phyloP scores from a whole-genome alignment of 805 yeast genomes.

The Ogataea nakhonphanomensis region DNA sequence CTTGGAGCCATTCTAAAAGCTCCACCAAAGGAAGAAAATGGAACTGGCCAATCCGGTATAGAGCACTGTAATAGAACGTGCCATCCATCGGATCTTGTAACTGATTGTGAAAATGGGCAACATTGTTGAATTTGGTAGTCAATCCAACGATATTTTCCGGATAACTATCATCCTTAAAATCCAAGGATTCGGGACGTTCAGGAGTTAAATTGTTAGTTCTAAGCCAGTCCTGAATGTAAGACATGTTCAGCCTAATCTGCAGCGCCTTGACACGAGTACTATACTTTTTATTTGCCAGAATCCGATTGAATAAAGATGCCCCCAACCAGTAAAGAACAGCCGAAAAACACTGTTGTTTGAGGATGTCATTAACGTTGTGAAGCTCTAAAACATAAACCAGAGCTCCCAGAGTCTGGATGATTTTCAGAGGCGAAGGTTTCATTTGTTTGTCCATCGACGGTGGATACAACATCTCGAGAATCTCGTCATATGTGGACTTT shows the following conservation, averaged over 20 bases:
- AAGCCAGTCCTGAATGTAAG: conserved; percentile 92
- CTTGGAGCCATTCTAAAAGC: conserved; percentile 86
- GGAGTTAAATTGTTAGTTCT: conserved; percentile 60
- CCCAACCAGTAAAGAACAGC: conserved; percentile 78
- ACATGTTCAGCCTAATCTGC: conserved; percentile 82
- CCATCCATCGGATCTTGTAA: conserved; percentile 45
- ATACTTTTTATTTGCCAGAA: conserved; percentile 64
- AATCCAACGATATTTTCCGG: conserved; percentile 32
- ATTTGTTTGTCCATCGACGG: conserved; percentile 77
- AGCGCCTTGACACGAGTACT: conserved; percentile 81
- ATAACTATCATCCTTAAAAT: conserved; percentile 26
- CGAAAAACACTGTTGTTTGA: conserved; percentile 75
- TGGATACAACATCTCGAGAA: conserved; percentile 73
- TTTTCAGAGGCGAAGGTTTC: conserved; percentile 83
- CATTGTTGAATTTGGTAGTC: conserved; percentile 25
- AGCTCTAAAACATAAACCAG: conserved; percentile 78
- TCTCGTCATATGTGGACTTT: conserved; percentile 63
- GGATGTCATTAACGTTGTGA: conserved; percentile 73
- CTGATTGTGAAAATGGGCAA: conserved; percentile 30
- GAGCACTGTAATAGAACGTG: conserved; percentile 58
- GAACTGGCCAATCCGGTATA: conserved; percentile 59
- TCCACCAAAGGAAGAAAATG: conserved; percentile 75
- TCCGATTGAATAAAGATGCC: conserved; percentile 65
- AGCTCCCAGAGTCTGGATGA: conserved; percentile 86
- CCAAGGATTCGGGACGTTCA: conserved; percentile 26